These are phyloP conservation scores for Myxozyma mucilagina DNA, from an alignment of 805 yeast genomes.

Conservation along the genomic window DNA sequence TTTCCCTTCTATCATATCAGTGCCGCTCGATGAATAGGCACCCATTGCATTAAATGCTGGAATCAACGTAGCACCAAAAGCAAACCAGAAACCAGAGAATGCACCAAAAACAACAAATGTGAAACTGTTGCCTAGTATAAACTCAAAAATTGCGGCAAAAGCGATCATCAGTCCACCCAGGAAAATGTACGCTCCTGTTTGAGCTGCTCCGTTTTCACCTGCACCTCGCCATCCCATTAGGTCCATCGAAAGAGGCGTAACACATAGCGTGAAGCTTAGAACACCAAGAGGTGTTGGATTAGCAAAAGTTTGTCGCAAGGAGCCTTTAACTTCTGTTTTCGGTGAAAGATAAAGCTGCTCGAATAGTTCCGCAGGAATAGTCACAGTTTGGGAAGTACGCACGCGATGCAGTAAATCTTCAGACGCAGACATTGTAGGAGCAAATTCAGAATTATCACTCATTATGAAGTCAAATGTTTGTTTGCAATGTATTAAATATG, in stretches of 20 bases:
- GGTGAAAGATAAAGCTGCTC: constrained; percentile 29
- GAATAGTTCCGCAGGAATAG: constrained; percentile 28
- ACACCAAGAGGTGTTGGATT: constrained; percentile 27
- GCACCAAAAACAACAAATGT: constrained; percentile 27
- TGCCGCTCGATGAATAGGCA: constrained; percentile 25
- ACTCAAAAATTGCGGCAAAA: constrained; percentile 26
- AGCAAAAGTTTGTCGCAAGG: constrained; percentile 27
- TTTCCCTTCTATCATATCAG: constrained; percentile 1
- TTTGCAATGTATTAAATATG: no score
- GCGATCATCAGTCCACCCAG: constrained; percentile 22
- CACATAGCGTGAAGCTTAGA: constrained; percentile 10
- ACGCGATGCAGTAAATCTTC: constrained; percentile 25
- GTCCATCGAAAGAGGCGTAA: constrained; percentile 22
- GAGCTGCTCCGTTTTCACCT: constrained; percentile 30
- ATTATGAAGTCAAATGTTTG: no score
- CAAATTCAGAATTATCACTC: no score
- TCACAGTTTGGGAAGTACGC: constrained; percentile 24
- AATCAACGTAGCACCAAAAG: constrained; percentile 22
- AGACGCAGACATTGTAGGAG: background rate
- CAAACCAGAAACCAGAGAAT: constrained; percentile 28
- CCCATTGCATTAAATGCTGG: constrained; percentile 28
- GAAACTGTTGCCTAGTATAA: constrained; percentile 32
- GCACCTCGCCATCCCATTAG: constrained; percentile 31
- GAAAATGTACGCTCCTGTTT: constrained; percentile 21
- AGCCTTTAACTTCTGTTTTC: constrained; percentile 16